phyloP scores from a whole-genome alignment of 75 land plant genomes.

The Pinus albicaulis region DNA sequence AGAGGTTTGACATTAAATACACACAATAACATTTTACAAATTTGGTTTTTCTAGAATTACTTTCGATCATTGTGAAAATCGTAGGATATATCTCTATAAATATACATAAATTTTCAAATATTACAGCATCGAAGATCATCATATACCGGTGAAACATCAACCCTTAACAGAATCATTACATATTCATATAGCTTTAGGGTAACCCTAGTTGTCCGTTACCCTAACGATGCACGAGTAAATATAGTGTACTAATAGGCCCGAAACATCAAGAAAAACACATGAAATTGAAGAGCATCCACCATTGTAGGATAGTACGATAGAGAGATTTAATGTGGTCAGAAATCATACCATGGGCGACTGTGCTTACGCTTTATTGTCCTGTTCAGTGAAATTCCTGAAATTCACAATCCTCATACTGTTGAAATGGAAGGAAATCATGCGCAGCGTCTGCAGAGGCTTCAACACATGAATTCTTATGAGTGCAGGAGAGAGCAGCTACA shows the following conservation, averaged over 20 bases:
- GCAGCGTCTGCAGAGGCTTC: neutral
- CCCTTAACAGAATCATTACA: constrained; percentile 2
- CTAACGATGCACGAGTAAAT: neutral
- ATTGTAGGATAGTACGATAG: neutral
- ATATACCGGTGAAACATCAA: constrained; percentile 5
- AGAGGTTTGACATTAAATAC: too few relatives aligned
- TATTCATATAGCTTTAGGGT: constrained; percentile 1
- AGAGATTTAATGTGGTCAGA: neutral
- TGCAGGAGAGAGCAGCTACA: neutral
- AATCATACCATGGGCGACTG: neutral
- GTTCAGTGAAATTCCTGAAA: neutral
- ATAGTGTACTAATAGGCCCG: neutral
- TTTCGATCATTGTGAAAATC: too few relatives aligned
- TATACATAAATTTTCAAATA: neutral
- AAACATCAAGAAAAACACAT: neutral
- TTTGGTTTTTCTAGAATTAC: too few relatives aligned
- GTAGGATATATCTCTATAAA: too few relatives aligned
- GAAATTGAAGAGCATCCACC: neutral
- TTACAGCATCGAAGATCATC: neutral
- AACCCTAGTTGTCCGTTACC: neutral
- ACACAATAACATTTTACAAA: too few relatives aligned
- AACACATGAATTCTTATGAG: neutral
- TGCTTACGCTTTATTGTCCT: neutral
- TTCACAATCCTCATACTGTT: neutral
- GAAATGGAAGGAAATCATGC: neutral